phyloP scores from a whole-genome alignment of 441 rosid species.

The Breynia disticha region DNA sequence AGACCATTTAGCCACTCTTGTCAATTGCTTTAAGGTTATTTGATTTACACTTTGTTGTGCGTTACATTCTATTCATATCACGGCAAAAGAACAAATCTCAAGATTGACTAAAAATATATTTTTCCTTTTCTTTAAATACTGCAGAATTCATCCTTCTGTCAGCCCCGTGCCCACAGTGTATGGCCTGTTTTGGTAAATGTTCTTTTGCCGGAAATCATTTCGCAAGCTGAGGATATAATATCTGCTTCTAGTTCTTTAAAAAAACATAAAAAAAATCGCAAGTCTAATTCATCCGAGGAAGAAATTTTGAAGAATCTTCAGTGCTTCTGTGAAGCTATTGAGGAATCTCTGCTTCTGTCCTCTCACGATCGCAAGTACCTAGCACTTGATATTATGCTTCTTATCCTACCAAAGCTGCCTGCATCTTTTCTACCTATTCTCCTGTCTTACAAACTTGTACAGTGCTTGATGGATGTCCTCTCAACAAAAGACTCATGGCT shows the following conservation, averaged over 20 bases:
- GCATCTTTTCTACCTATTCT: slow-evolving; percentile 57
- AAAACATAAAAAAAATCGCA: slow-evolving; percentile 75
- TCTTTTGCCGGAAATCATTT: slow-evolving; percentile 61
- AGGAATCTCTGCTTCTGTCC: slow-evolving; percentile 64
- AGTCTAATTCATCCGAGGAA: slow-evolving; percentile 62
- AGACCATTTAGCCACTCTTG: slow-evolving; percentile 53
- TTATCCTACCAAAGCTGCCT: slow-evolving; percentile 73
- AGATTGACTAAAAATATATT: slow-evolving; percentile 5
- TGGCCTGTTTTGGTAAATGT: slow-evolving; percentile 69
- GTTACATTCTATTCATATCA: not conserved
- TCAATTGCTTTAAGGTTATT: slow-evolving; percentile 74
- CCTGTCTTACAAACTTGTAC: slow-evolving; percentile 69
- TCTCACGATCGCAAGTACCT: slow-evolving; percentile 93
- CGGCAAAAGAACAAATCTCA: not conserved
- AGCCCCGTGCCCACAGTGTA: slow-evolving; percentile 84
- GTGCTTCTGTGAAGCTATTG: slow-evolving; percentile 57
- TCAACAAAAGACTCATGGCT: slow-evolving; percentile 86
- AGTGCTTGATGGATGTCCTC: slow-evolving; percentile 80
- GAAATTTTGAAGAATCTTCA: slow-evolving; percentile 51
- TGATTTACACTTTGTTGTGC: not conserved
- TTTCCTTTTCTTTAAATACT: not conserved
- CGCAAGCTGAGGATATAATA: slow-evolving; percentile 56
- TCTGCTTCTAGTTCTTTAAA: slow-evolving; percentile 57
- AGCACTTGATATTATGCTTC: slow-evolving; percentile 72
- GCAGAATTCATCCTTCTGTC: slow-evolving; percentile 95